Evolutionary conservation across 345 rosid species (phyloP).

Genomic region (Citrus australasica): DNA sequence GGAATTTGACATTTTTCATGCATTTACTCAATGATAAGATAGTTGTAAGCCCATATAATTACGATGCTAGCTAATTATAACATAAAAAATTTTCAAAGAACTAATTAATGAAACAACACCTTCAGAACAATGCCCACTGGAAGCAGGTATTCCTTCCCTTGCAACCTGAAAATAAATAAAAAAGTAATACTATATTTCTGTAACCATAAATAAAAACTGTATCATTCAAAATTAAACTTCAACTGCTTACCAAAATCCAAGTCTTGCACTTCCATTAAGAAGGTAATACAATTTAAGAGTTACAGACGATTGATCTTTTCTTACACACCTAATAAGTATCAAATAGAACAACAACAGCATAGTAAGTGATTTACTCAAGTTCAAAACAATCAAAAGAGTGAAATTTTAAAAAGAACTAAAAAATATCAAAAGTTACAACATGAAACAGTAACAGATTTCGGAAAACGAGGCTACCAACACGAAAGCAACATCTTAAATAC

Average conservation of each 20-base stretch:
- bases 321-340: constrained; percentile 64
- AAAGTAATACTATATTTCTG: background rate
- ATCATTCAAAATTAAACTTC: background rate
- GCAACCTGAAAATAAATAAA: constrained; percentile 55
- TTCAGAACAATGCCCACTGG: constrained; percentile 87
- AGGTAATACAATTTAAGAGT: constrained; percentile 79
- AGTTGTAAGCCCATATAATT: background rate
- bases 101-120: constrained; percentile 39
- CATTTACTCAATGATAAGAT: background rate
- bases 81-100: background rate
- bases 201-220: background rate
- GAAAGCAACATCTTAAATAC: background rate
- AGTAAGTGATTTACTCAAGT: background rate
- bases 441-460: background rate
- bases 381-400: background rate
- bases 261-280: constrained; percentile 89
- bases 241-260: constrained; percentile 87
- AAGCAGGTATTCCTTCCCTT: constrained; percentile 81
- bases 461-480: background rate
- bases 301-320: constrained; percentile 81
- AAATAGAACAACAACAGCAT: background rate
- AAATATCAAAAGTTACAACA: background rate
- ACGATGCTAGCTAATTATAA: background rate
- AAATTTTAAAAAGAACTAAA: background rate
- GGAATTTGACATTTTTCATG: background rate